Evolutionary conservation across 768 basidiomycete species (phyloP), one percentile per base, ranked within the genome.

Genomic region (Pisolithus tinctorius): DNA sequence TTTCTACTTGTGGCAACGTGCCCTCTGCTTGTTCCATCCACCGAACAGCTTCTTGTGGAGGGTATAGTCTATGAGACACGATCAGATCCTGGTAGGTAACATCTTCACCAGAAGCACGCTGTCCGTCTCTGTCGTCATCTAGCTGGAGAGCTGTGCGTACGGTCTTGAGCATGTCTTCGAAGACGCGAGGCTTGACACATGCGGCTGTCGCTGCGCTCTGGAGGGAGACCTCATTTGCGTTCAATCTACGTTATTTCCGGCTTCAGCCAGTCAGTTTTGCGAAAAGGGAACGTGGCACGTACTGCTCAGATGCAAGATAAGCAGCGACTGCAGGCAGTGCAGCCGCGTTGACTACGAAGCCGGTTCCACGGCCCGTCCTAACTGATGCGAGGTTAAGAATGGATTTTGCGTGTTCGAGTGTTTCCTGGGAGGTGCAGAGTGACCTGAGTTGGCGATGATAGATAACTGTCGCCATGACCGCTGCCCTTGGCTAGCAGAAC

Each of bases 21-120:
- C 47, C 55, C 55, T 77, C 74, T 23, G 63, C 62, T 9, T 68
- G 61, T 10, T 64, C 57, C 65, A 71, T 68, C 50, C 65, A 77
- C 0, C 62, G 61, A 3, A 66, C 30, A 60, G 57, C 49, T 30
- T 57, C 40, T 31, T 59, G 46, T 29, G 55, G 17, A 30, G 57
- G 36, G 29, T 36, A n/a, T 37, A 61, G 11, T 37, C 45, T 57
- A 43, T 70, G 67, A 11, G 59, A 55, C 10, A 51, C 48, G 36
- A 69, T 65, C n/a, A 77, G 69, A 1, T 47, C 44, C 26, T 58
- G 54, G 46, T 69, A 75, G 8, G 66, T 65, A 27, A 59, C 26
- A n/a, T 51, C 30, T 25, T 14, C 43, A 17, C 36, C 17, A 1
- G 39, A 6, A 20, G 36, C 9, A 6, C 27, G 16, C 9, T 25